Evolutionary conservation across 2,329 filamentous ascomycete species (phyloP), one percentile per base, ranked within the genome.

Genomic region (Thelonectria rubi): DNA sequence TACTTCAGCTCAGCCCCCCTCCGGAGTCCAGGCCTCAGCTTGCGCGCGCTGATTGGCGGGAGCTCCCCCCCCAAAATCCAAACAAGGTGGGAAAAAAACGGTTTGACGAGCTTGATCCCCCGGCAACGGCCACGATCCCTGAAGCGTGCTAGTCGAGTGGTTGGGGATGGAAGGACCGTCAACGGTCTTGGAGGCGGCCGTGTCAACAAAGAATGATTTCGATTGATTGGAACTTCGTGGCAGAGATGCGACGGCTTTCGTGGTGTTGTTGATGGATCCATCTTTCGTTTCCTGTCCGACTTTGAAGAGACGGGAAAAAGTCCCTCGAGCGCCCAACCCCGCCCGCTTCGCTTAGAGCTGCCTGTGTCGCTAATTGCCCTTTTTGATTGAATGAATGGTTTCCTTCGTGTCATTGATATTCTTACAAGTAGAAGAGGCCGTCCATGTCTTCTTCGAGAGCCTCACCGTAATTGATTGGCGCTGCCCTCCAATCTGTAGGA

Each of bases 1-100:
- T 55, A 7, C 58, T 52, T 58, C 58, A 60, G 5, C 34, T 59
- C 55, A 70, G 68, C 68, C 68, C 68, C 68, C n/a, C n/a, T n/a
- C n/a, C n/a, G 26, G 26, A 30, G 26, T 69, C 68, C 11, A 37
- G 34, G 34, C 34, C 34, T 37, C 34, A 70, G 62, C 62, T 65
- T 57, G 57, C 50, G 51, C n/a, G 2, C 42, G 48, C 4, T 70
- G 43, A 70, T 70, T 70, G 68, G 68, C 32, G 52, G 17, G 39
- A 51, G 37, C 51, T 45, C 46, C 26, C 30, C 51, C 40, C 46
- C 26, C 30, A 39, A 14, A 62, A 52, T 45, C 64, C 53, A 69
- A 70, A 68, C 57, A 70, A 65, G 69, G 14, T 37, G 26, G 5
- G 4, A 14, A 37, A 14, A 37, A 37, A 37, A 37, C 34, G 34